A percentile compares a stretch with the other conserved stretches of the same genome.
phyloP scores from a whole-genome alignment of 2,329 filamentous ascomycete species.

The Coccinonectria pachysandricola region DNA sequence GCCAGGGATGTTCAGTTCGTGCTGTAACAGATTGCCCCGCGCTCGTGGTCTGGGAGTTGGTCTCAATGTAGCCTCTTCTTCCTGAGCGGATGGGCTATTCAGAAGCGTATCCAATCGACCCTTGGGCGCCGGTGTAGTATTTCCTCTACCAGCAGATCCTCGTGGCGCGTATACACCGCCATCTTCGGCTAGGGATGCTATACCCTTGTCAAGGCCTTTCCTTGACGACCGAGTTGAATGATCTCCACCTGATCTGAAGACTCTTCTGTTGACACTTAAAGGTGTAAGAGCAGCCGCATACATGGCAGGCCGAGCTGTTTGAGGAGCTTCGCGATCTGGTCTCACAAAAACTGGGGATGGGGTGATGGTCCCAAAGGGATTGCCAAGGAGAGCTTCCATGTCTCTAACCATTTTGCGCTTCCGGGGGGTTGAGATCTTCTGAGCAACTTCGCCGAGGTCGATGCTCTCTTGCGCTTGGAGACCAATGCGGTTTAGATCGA shows the following conservation, averaged over 20 bases:
- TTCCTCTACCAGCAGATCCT: slow-evolving; percentile 1
- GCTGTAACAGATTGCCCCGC: slow-evolving; percentile 6
- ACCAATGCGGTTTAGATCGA: no score
- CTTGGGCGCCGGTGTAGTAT: slow-evolving; percentile 12
- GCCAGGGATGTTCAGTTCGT: slow-evolving; percentile 24
- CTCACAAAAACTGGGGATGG: slow-evolving; percentile 11
- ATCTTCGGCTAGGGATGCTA: slow-evolving; percentile 39
- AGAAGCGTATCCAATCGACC: slow-evolving; percentile 25
- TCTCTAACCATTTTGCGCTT: slow-evolving; percentile 22
- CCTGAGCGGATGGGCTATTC: slow-evolving; percentile 17
- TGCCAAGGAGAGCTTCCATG: slow-evolving; percentile 5
- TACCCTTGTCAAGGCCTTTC: slow-evolving; percentile 23
- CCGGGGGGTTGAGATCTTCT: slow-evolving; percentile 25
- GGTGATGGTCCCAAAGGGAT: slow-evolving; percentile 7
- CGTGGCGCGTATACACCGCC: slow-evolving; percentile 24
- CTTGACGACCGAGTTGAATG: slow-evolving; percentile 11
- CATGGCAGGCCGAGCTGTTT: slow-evolving; percentile 10
- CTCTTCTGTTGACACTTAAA: slow-evolving; percentile 25
- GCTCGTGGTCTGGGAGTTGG: slow-evolving; percentile 14
- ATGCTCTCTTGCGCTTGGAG: no score
- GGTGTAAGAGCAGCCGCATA: slow-evolving; percentile 26
- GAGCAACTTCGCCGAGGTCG: slow-evolving; percentile 36
- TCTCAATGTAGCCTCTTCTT: slow-evolving; percentile 16
- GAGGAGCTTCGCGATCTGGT: slow-evolving; percentile 7
- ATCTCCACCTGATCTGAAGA: slow-evolving; percentile 11